Conservation (phyloP, 805 yeast species). For the Vanderwaltozyma tropicalis region DNA sequence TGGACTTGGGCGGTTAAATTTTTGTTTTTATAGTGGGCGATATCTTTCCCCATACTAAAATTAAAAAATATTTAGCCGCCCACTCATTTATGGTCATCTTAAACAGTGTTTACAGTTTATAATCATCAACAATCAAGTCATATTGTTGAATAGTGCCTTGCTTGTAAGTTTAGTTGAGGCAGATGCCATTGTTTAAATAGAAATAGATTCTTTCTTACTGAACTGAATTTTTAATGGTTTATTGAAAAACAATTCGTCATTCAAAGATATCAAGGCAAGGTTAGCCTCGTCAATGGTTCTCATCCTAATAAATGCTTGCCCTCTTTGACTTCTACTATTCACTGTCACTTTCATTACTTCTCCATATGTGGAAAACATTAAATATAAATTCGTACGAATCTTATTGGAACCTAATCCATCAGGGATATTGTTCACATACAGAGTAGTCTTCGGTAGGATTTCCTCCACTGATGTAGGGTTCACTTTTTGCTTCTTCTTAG, state of each 20-base stretch:
- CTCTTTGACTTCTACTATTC: conserved; percentile 39
- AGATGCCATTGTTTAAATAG: neutral
- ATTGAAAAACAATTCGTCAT: conserved; percentile 42
- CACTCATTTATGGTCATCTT: too few species aligned
- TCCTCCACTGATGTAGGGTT: neutral
- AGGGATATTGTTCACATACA: conserved; percentile 45
- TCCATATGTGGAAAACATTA: conserved; percentile 53
- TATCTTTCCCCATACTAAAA: too few species aligned
- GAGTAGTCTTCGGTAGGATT: conserved; percentile 33
- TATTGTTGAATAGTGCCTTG: too few species aligned
- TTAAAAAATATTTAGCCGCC: too few species aligned
- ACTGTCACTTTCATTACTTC: conserved; percentile 47
- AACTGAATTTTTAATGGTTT: conserved; percentile 39
- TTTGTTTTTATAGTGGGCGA: too few species aligned
- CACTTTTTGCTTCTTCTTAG: conserved; percentile 8
- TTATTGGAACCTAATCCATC: conserved; percentile 23
- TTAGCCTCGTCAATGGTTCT: conserved; percentile 41
- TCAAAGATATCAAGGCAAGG: conserved; percentile 38
- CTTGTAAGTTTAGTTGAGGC: neutral
- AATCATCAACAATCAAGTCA: too few species aligned
- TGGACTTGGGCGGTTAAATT: too few species aligned
- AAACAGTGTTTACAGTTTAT: too few species aligned
- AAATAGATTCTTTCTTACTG: conserved; percentile 22
- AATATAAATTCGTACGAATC: conserved; percentile 44
- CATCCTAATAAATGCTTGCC: conserved; percentile 58